Conservation (phyloP, 257 asterid species). For the Solanum neorickii region DNA sequence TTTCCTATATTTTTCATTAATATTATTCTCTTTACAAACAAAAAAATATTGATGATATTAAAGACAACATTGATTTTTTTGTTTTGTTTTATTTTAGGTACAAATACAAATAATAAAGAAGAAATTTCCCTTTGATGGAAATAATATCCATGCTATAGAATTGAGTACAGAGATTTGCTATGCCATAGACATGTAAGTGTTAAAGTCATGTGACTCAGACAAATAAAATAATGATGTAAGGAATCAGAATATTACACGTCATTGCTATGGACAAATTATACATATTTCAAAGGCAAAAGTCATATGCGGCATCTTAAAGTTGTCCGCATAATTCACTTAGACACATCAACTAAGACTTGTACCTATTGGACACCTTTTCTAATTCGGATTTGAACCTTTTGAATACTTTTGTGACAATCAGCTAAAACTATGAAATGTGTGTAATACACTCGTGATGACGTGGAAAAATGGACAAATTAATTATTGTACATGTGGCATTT, state of each 20-base stretch:
- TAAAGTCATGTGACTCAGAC: not conserved
- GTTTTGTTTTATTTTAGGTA: not conserved
- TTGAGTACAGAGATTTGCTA: not conserved
- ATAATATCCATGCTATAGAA: not conserved
- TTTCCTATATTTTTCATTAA: not conserved
- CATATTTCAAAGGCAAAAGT: not conserved
- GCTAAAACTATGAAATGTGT: no score
- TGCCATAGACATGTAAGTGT: not conserved
- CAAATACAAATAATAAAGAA: not conserved
- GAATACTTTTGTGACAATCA: no score
- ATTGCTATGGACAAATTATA: not conserved
- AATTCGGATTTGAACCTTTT: no score
- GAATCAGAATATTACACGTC: not conserved
- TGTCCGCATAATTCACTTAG: no score
- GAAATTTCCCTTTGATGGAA: not conserved
- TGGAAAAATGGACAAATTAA: no score
- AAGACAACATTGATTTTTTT: not conserved
- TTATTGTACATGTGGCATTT: no score
- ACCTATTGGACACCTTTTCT: no score
- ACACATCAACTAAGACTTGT: no score
- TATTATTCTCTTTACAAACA: not conserved
- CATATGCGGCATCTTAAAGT: rapidly evolving
- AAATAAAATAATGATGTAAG: not conserved
- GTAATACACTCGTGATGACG: no score
- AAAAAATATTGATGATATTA: not conserved